Evolutionary conservation across 805 yeast species (phyloP).

Genomic region (Monosporozyma yasuniensis): DNA sequence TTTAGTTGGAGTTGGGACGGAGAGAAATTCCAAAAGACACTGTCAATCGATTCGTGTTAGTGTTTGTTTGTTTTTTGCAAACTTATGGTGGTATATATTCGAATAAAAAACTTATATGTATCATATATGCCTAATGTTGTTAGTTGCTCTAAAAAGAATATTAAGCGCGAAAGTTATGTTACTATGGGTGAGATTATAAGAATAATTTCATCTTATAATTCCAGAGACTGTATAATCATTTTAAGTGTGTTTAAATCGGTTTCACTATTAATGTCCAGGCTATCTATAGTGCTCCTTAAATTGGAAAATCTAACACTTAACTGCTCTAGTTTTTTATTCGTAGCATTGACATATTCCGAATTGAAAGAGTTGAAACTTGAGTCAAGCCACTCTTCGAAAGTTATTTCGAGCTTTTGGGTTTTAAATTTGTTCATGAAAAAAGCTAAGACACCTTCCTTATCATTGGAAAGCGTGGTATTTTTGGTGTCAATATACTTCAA

Average conservation of each 20-base stretch:
- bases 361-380: constrained; percentile 42
- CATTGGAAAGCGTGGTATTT: constrained; percentile 35
- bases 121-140: too few species aligned
- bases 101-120: too few species aligned
- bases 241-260: background rate
- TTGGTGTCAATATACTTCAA: constrained; percentile 20
- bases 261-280: constrained; percentile 12
- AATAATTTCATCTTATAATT: too few species aligned
- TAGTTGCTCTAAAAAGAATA: too few species aligned
- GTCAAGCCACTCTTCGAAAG: constrained; percentile 61
- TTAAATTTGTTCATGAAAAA: constrained; percentile 63
- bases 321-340: constrained; percentile 40
- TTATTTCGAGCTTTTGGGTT: constrained; percentile 55
- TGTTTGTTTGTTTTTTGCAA: too few species aligned
- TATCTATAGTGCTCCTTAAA: constrained; percentile 6
- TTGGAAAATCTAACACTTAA: constrained; percentile 27
- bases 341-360: constrained; percentile 39
- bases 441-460: constrained; percentile 56
- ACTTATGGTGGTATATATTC: too few species aligned
- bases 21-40: too few species aligned
- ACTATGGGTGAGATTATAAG: too few species aligned
- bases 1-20: too few species aligned
- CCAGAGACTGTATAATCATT: background rate
- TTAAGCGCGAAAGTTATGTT: too few species aligned
- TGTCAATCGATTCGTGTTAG: too few species aligned